Evolutionary conservation across 331 rosid genomes (phyloP), one percentile per base, ranked within the genome.

Genomic region (Quercus lobata): DNA sequence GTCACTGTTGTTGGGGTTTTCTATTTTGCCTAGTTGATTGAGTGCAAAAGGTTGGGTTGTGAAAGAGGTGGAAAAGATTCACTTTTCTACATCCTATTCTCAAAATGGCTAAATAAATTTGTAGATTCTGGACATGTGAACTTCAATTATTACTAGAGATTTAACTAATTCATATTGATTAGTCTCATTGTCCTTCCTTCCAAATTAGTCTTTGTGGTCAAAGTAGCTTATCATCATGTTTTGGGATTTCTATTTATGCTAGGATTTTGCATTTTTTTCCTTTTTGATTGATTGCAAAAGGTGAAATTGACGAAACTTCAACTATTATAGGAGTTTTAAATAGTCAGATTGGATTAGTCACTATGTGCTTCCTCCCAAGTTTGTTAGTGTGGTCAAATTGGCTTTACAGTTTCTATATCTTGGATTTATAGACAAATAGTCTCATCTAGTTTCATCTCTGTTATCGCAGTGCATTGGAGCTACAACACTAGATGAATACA

Each of bases 401-500:
- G 79, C 46, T 30, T 57, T 63, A 34, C 63, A 21, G 4, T 71
- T 32, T 71, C 27, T 52, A 44, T 78, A 24, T 68, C 57, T 69
- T 55, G 56, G 69, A 73, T 34, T 8, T 57, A 60, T 32, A n/a
- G 75, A 77, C 22, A 53, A 75, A 19, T 41, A 44, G 24, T 69
- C 66, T 78, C 53, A 70, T 18, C 7, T 35, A 15, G 57, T 70
- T 78, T 86, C 24, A 55, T 73, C 55, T 78, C 58, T 73, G 54
- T 77, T 53, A 81, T 21, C 88, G 83, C 86, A 93, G 98, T 93
- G 98, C 66, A 93, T 93, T 76, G 97, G 97, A 61, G 98, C 98
- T 82, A 93, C 98, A n/a, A 93, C 98, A 32, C 83, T 93, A 5
- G 97, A 93, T 81, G 98, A 93, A 81, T 91, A 93, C 84, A 90